Conservation (phyloP, 2,329 filamentous ascomycete genomes). For the Hyphodiscus sp. region DNA sequence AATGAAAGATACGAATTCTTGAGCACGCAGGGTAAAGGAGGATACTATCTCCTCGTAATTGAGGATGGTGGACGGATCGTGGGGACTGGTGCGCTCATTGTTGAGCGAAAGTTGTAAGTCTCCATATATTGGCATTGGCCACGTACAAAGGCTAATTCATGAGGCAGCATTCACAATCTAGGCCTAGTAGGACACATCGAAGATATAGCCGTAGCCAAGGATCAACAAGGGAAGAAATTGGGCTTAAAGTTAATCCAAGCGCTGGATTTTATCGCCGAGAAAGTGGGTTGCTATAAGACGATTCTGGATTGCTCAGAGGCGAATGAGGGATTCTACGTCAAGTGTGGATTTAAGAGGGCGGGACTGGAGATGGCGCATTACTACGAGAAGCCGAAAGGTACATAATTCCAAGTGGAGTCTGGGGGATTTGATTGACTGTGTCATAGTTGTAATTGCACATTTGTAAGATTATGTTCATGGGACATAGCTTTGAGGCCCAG, state of each 20-base stretch:
- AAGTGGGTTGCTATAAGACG: slow-evolving; percentile 93
- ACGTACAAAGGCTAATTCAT: slow-evolving; percentile 14
- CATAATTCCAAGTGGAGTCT: not conserved
- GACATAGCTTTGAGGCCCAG: too few relatives aligned
- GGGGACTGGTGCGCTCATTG: slow-evolving; percentile 83
- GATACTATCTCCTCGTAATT: slow-evolving; percentile 83
- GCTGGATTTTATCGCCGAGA: slow-evolving; percentile 78
- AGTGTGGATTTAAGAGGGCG: slow-evolving; percentile 89
- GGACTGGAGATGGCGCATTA: slow-evolving; percentile 97
- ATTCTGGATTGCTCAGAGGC: slow-evolving; percentile 95
- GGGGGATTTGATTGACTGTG: not conserved
- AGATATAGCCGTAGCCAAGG: slow-evolving; percentile 90
- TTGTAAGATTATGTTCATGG: not conserved
- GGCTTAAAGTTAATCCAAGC: slow-evolving; percentile 90
- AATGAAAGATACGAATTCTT: slow-evolving; percentile 79
- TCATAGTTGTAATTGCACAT: not conserved
- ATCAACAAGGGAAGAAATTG: slow-evolving; percentile 96
- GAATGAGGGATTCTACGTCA: slow-evolving; percentile 97
- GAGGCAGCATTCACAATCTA: slow-evolving; percentile 64
- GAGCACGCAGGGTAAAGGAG: slow-evolving; percentile 51
- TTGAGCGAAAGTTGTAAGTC: slow-evolving; percentile 87
- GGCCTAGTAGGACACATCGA: slow-evolving; percentile 92
- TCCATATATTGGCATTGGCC: not conserved
- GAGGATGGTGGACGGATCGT: slow-evolving; percentile 65
- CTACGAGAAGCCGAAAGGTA: slow-evolving; percentile 39